Conservation (phyloP, 73 alveolate genomes). For the Tetrahymena thermophila region DNA sequence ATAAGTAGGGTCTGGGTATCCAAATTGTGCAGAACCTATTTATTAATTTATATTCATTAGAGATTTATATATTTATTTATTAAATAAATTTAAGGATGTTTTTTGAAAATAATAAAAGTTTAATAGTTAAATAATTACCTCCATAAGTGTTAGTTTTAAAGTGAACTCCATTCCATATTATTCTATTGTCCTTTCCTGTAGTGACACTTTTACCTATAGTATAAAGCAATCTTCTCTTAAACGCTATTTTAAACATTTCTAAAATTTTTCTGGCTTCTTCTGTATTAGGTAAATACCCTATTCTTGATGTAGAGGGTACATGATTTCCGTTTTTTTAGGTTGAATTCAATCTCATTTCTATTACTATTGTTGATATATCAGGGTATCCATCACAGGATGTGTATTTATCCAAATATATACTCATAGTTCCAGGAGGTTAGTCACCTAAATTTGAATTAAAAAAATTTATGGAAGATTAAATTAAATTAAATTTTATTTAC, state of each 20-base stretch:
- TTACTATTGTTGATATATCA: neutral
- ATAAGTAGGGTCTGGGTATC: conserved; percentile 96
- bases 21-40: conserved; percentile 42
- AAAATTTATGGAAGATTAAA: neutral
- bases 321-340: conserved; percentile 3
- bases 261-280: conserved; percentile 55
- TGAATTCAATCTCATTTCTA: conserved; percentile 7
- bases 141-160: conserved; percentile 85
- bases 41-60: neutral
- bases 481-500: neutral
- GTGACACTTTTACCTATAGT: conserved; percentile 94
- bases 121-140: conserved; percentile 61
- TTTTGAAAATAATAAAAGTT: neutral
- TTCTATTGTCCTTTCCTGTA: conserved; percentile 80
- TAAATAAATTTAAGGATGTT: too few species aligned
- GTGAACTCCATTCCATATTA: conserved; percentile 95
- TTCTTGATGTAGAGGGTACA: conserved; percentile 21
- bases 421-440: conserved; percentile 32
- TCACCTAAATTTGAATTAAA: neutral
- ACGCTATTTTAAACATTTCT: conserved; percentile 70
- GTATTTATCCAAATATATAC: neutral
- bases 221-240: conserved; percentile 79
- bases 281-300: conserved; percentile 22
- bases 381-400: conserved; percentile 9
- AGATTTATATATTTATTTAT: too few species aligned